Evolutionary conservation across 495 filamentous ascomycete species (phyloP), one percentile per base, ranked within the genome.

Genomic region (Penicillium arizonense): DNA sequence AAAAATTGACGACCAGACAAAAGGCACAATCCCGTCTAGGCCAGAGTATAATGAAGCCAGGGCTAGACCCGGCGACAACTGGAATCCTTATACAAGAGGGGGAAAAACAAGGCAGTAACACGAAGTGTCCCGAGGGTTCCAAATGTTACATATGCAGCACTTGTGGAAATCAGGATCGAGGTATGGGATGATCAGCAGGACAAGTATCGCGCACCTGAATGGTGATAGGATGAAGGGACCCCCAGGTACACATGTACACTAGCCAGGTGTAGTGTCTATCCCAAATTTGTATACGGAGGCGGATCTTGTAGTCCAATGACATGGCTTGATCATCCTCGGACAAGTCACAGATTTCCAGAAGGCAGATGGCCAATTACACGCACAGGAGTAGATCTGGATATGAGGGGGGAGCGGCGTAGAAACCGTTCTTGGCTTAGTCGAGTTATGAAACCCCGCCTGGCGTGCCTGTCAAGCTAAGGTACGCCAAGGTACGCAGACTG

Each of bases 31-130:
- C 47, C 40, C 47, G 51, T 51, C 49, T 43, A 53, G 57, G 39
- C 60, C 50, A 46, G 56, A 63, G 52, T 57, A 52, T 52, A 58
- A 63, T 47, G 52, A 58, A 44, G 21, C 50, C 52, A 43, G 57
- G 45, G 49, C 26, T 23, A 34, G 47, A 37, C 43, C 35, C 37
- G 47, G 56, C 37, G 49, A 38, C 24, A 47, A 39, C 20, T 8
- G 50, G 44, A 36, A 48, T 35, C 63, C 52, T 63, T 65, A 63
- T 63, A 65, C 45, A 23, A 10, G 26, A 18, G 42, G 56, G 21
- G 40, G 38, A 7, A 35, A 36, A 21, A 4, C 16, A 16, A 33
- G 21, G 16, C 13, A 37, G 40, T 50, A 26, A 40, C 24, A 45
- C 44, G 32, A 35, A 41, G 53, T 50, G 42, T 49, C 39, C 24